phyloP scores from a whole-genome alignment of 352 stramenopile species.

The Phytophthora capsici region DNA sequence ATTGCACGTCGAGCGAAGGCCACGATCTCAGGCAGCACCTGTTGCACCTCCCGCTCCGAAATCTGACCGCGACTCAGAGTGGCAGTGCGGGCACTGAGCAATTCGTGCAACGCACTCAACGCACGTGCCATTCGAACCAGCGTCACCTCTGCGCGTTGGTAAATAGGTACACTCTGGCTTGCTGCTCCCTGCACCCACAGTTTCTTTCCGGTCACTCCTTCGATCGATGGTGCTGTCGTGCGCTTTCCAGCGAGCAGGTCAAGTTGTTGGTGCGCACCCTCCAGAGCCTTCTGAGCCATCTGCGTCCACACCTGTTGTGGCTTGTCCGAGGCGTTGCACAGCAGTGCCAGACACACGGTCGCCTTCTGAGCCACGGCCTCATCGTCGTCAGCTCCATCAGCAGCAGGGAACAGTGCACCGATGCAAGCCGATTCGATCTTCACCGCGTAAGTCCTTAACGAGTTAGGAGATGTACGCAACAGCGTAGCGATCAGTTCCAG shows the following conservation, averaged over 20 bases:
- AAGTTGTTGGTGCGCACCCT: constrained; percentile 69
- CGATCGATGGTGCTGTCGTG: constrained; percentile 10
- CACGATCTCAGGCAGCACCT: constrained; percentile 64
- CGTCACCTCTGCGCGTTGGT: constrained; percentile 59
- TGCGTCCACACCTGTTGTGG: constrained; percentile 69
- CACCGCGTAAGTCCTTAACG: constrained; percentile 55
- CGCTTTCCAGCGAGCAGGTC: constrained; percentile 72
- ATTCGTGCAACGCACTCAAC: constrained; percentile 44
- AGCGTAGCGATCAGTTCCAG: constrained; percentile 57
- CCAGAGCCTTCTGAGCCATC: constrained; percentile 63
- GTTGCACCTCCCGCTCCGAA: constrained; percentile 80
- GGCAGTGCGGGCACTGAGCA: constrained; percentile 48
- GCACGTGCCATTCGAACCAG: constrained; percentile 49
- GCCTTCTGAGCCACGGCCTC: constrained; percentile 28
- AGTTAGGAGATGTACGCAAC: constrained; percentile 58
- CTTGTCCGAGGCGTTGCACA: constrained; percentile 73
- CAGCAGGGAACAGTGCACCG: constrained; percentile 27
- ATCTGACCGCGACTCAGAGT: constrained; percentile 39
- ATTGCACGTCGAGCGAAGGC: constrained; percentile 65
- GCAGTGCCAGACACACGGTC: constrained; percentile 49
- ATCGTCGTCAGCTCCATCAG: constrained; percentile 25
- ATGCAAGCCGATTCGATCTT: constrained; percentile 73
- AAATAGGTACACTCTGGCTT: constrained; percentile 51
- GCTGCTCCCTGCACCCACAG: constrained; percentile 58
- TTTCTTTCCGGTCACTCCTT: constrained; percentile 56